Base-by-base conservation (phyloP, 2,329 filamentous ascomycete species). In the Colletotrichum limetticola region DNA sequence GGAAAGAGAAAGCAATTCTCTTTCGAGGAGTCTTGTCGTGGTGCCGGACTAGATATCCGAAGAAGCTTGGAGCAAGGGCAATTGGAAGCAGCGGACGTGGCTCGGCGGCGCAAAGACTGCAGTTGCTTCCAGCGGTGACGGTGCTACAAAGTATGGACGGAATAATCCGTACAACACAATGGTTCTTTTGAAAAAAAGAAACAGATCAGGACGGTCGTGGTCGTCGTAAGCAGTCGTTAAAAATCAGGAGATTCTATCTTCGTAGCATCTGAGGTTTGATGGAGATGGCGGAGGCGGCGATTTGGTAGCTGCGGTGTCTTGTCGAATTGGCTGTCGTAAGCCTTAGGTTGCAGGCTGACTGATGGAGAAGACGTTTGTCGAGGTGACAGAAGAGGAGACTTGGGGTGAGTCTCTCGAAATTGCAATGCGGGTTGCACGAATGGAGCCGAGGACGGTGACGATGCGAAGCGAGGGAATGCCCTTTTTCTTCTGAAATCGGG, bases 401-500 rank as follows among this genome's bases (percentile, higher is more conserved):
- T 28, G 37, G 32, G 22, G 22, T 42, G 46, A 35, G 22, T 55
- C 35, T 72, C 37, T 28, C 19, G 26, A 30, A 26, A 26, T 66
- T 32, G 67, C 60, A 66, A 57, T 66, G 46, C 57, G 26, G 60
- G 66, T 73, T 60, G 67, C 66, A 73, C 66, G 56, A 73, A 65
- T 57, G 60, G 60, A 56, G 60, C 71, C 60, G 66, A 73, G 66
- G 60, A 72, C 56, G 60, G 49, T 70, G 70, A 70, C 60, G 66
- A 62, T 73, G n/a, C 26, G 56, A 73, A 73, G 71, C 66, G 71
- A 73, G 66, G 68, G 71, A 71, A 70, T 72, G 66, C 60, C 66
- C 61, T 60, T 72, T 72, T 58, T 63, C 28, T 72, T 58, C 59
- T 57, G 59, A 60, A 58, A 65, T 69, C 30, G 56, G 61, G 60